These are phyloP conservation scores for Fagopyrum esculentum DNA, from an alignment of 148 eudicot species.

Conservation along the genomic window DNA sequence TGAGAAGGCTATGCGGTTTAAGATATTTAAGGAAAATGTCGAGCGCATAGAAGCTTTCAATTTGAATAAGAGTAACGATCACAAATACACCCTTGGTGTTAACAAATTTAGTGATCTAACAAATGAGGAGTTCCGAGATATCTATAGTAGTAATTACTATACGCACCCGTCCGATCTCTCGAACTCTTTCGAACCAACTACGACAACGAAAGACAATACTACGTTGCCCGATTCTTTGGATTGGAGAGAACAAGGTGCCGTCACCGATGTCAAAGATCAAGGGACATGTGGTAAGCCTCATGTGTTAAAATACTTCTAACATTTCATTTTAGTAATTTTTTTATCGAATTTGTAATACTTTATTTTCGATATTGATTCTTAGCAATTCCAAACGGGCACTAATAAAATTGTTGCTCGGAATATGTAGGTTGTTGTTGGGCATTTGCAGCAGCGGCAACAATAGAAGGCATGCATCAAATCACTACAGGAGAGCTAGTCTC, in stretches of 20 bases:
- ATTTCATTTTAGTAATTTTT: no score
- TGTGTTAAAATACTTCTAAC: no score
- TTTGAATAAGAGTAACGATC: slow-evolving; percentile 12
- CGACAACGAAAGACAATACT: background rate
- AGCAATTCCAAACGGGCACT: no score
- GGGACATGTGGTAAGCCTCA: slow-evolving; percentile 39
- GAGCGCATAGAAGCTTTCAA: slow-evolving; percentile 40
- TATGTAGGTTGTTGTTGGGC: slow-evolving; percentile 45
- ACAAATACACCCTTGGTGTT: slow-evolving; percentile 29
- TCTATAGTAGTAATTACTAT: slow-evolving; percentile 30
- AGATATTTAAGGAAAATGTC: slow-evolving; percentile 44
- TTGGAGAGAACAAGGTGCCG: slow-evolving; percentile 56
- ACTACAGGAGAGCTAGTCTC: slow-evolving; percentile 33
- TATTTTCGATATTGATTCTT: no score
- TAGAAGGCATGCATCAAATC: slow-evolving; percentile 28
- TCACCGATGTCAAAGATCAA: slow-evolving; percentile 53
- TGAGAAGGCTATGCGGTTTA: slow-evolving; percentile 40
- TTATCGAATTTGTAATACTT: no score
- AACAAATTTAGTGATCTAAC: slow-evolving; percentile 60
- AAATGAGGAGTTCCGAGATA: slow-evolving; percentile 43
- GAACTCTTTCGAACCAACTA: background rate
- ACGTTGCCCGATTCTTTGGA: slow-evolving; percentile 25
- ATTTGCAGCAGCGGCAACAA: slow-evolving; percentile 39
- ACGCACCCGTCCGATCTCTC: background rate
- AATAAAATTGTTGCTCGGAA: no score